Base-by-base conservation (phyloP, 768 basidiomycete genomes). In the Hydnomerulius pinastri region DNA sequence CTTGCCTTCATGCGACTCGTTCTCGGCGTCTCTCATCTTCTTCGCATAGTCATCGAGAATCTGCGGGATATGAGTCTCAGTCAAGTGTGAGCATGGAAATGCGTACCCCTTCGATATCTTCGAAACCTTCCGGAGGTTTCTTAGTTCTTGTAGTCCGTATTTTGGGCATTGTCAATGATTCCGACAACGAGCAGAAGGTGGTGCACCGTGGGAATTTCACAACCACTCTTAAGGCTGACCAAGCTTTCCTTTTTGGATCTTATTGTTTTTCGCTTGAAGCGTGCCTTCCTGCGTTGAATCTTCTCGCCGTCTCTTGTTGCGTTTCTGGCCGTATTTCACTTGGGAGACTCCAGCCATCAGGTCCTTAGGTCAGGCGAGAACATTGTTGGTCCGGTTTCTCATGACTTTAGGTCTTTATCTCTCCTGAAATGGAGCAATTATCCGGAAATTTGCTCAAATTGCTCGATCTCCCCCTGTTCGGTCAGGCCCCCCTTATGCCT, bases 1-100 rank as follows among this genome's bases (percentile, higher is more conserved):
- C 70, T 99, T 98, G 55, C 97, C 97, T 69, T 99, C 97, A 68
- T 99, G 97, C 2, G 87, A 86, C 73, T 99, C 97, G 64, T 95
- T 97, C 78, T 99, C 97, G 1, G 91, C 97, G 71, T 99, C 97
- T 47, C 97, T 79, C 97, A 99, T 99, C 77, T 97, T 98, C 77
- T 93, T 92, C 37, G 92, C 90, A 68, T 98, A 99, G 72, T 98
- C 97, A 59, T 98, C 97, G 58, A 98, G 87, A 60, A 98, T 87
- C 89, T 96, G 55, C 21, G 20, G 29, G 8, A 20, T 13, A 21
- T 66, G n/a, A 62, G 50, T 45, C 7, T 35, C 28, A 43, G 3
- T 32, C 20, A 29, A 46, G 13, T 27, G 10, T 13, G 9, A 2
- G 8, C 39, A 11, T 4, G 12, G 17, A 2, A 5, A 13, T 44